Base-by-base conservation (phyloP, 176 grass and related monocot species). In the Dendrocalamus sinicus region DNA sequence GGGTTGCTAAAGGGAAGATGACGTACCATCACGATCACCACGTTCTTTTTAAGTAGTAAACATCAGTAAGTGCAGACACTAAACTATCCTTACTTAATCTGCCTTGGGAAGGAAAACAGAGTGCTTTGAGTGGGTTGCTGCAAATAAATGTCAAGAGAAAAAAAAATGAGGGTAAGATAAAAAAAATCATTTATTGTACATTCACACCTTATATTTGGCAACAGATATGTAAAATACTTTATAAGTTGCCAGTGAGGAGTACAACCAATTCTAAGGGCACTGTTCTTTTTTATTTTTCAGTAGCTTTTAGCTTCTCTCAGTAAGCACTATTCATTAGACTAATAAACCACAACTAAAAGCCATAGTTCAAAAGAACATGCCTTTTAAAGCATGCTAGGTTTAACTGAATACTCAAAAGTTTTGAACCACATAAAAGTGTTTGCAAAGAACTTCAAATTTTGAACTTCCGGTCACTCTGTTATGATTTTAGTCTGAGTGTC, bases 361-460 rank as follows among this genome's bases (percentile, higher is more conserved):
- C 37, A 2, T 39, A 39, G 37, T 2, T 2, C 4, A 39, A 39
- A 39, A 39, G 37, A 39, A 39, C 5, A 39, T 0, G 5, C 0
- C 37, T 79, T 48, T 9, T 8, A 23, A 75, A 63, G 24, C 5
- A 85, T 57, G 53, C 43, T 77, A 85, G 48, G 51, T 48, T 83
- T 19, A 63, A 48, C 59, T 79, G 62, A 47, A 77, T 69, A 70
- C 28, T 44, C 3, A n/a, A 8, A 47, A 24, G 37, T 32, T 70
- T n/a, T 60, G 24, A 39, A 32, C 52, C 67, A 39, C 2, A 37
- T 86, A 30, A 28, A 20, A 59, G 1, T 61, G 23, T 58, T 60
- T 65, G 68, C 2, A 51, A 67, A 75, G 59, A 64, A n/a, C 37
- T 46, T 67, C 44, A 66, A 37, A 80, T 28, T 75, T 67, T 12